These are phyloP conservation scores for Adansonia madagascariensis DNA, from an alignment of 441 rosid genomes.

Conservation along the genomic window DNA sequence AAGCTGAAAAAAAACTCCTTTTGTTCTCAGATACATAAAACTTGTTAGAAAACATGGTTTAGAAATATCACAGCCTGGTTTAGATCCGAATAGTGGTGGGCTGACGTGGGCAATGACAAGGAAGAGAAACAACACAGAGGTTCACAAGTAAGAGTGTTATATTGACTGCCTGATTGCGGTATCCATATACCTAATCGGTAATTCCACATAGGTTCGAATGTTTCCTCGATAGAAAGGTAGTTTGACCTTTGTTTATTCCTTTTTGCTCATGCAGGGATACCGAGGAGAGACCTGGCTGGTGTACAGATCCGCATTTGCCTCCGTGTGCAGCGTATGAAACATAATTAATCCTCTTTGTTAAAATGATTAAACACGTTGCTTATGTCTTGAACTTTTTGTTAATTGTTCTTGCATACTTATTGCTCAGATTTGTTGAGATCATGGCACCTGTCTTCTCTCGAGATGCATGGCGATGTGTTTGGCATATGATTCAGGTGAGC, in stretches of 20 bases:
- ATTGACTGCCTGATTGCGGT: not conserved
- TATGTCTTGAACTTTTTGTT: not conserved
- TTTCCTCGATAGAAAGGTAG: not conserved
- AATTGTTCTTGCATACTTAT: conserved; percentile 12
- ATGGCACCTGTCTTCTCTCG: conserved; percentile 98
- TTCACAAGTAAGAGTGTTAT: conserved; percentile 68
- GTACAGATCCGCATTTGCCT: conserved; percentile 75
- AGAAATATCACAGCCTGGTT: conserved; percentile 98
- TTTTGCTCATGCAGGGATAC: conserved; percentile 51
- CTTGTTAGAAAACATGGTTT: conserved; percentile 79
- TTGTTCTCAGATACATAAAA: conserved; percentile 61
- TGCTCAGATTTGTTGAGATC: conserved; percentile 86
- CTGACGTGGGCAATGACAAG: conserved; percentile 97
- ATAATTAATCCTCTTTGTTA: not conserved
- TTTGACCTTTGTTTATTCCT: conserved; percentile 25
- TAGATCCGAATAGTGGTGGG: conserved; percentile 74
- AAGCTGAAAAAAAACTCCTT: conserved; percentile 9
- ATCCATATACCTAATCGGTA: not conserved
- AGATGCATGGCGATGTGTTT: conserved; percentile 92
- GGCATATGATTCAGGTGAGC: conserved; percentile 93
- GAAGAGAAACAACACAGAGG: conserved; percentile 71
- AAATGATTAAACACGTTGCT: conserved; percentile 12
- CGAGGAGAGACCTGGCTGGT: conserved; percentile 90
- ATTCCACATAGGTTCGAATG: not conserved
- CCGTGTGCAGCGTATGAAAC: conserved; percentile 95